Conservation (phyloP, 495 filamentous ascomycete species). For the Xylaria grammica region DNA sequence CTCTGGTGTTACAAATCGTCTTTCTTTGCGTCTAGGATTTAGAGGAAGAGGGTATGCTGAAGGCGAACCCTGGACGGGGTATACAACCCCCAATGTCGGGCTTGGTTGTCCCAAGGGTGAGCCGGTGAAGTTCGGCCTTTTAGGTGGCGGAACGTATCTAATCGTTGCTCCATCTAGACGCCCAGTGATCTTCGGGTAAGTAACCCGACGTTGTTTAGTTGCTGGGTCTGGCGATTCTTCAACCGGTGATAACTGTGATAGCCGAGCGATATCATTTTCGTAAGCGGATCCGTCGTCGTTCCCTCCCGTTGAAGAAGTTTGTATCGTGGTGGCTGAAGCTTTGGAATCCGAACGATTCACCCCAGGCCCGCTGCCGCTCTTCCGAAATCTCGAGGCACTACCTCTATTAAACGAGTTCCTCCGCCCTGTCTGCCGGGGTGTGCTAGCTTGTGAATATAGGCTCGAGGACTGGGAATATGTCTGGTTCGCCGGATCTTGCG, state of each 20-base stretch:
- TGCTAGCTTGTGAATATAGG: constrained; percentile 35
- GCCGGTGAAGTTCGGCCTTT: constrained; percentile 36
- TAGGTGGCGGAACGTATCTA: constrained; percentile 39
- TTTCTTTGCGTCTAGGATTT: constrained; percentile 25
- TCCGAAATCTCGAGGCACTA: constrained; percentile 27
- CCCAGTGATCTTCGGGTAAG: constrained; percentile 49
- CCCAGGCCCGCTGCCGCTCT: constrained; percentile 25
- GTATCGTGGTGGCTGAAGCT: constrained; percentile 40
- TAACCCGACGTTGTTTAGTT: constrained; percentile 47
- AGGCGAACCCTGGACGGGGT: constrained; percentile 16
- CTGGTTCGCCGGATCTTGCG: constrained; percentile 14
- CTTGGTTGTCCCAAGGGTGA: constrained; percentile 40
- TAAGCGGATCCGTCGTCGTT: constrained; percentile 27
- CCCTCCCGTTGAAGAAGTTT: constrained; percentile 29
- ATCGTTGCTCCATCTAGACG: constrained; percentile 31
- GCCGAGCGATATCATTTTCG: constrained; percentile 22
- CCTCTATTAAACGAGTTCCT: constrained; percentile 18
- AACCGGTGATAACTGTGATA: constrained; percentile 50
- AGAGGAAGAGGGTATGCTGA: constrained; percentile 33
- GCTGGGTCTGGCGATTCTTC: constrained; percentile 44
- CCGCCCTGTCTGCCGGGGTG: constrained; percentile 19
- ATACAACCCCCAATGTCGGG: constrained; percentile 32
- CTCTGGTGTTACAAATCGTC: constrained; percentile 22
- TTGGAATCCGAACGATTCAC: constrained; percentile 33
- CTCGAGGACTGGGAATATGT: constrained; percentile 31